Conservation (phyloP, 176 grass and related monocot species). For the Guadua angustifolia region DNA sequence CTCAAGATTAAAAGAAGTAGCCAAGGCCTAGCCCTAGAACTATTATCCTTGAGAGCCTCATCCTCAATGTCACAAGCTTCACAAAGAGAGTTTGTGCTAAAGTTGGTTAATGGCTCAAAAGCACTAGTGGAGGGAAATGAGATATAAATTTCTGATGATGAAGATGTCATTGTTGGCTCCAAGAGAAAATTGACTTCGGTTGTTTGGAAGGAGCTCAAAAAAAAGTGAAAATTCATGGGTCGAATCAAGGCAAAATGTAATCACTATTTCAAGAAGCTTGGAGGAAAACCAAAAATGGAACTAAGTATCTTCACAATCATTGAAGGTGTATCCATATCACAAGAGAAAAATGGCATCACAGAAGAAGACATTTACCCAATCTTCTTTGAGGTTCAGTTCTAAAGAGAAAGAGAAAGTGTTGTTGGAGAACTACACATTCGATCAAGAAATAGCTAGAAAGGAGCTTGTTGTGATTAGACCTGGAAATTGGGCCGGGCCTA, state of each 20-base stretch:
- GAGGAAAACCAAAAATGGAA: background rate
- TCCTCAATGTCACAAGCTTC: no score
- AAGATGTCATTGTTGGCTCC: rapidly evolving
- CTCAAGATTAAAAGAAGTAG: no score
- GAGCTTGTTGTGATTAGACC: background rate
- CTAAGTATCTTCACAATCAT: background rate
- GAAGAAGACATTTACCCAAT: background rate
- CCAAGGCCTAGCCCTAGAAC: no score
- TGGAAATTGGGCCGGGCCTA: no score
- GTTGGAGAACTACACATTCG: background rate
- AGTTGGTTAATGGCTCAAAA: no score
- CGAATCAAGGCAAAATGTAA: background rate
- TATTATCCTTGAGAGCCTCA: no score
- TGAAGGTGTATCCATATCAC: background rate
- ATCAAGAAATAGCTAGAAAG: background rate
- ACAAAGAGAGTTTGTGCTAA: no score
- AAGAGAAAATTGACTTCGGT: background rate
- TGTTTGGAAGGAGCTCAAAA: background rate
- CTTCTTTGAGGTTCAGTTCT: background rate
- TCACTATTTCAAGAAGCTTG: background rate
- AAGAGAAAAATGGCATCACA: background rate
- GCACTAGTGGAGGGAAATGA: no score
- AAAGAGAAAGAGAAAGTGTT: background rate
- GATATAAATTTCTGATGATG: background rate
- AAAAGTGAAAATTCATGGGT: background rate